A percentile compares a stretch with the other conserved stretches of the same genome.
Evolutionary conservation across 768 basidiomycete genomes (phyloP).

Genomic region (Zangia roseola): DNA sequence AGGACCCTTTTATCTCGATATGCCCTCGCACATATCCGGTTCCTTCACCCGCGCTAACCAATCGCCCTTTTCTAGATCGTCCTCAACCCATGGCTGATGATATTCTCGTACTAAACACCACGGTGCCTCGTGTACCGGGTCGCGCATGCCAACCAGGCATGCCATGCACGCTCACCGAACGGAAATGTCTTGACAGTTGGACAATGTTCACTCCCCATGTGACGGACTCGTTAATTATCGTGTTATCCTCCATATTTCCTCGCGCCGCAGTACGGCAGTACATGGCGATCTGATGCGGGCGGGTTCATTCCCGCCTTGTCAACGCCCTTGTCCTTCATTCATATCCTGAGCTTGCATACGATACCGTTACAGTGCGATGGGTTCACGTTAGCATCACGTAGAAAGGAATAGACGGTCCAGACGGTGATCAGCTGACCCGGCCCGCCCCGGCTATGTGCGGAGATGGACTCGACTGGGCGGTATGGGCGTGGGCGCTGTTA

Average conservation of each 20-base stretch:
- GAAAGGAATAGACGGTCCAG: no score
- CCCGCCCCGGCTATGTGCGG: no score
- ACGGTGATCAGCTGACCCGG: no score
- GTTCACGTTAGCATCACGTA: no score
- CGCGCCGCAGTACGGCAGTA: no score
- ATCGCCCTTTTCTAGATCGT: slow-evolving; percentile 51
- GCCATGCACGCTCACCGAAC: neutral
- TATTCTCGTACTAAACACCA: slow-evolving; percentile 58
- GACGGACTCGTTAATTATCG: slow-evolving; percentile 18
- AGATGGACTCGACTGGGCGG: no score
- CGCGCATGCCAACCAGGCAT: neutral
- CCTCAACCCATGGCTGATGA: slow-evolving; percentile 88
- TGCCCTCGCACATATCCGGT: neutral
- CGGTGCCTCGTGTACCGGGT: slow-evolving; percentile 5
- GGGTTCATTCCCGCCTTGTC: no score
- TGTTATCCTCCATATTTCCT: slow-evolving; percentile 7
- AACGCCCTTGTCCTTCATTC: no score
- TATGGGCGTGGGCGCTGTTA: no score
- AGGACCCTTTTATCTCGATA: neutral
- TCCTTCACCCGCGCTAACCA: slow-evolving; percentile 14
- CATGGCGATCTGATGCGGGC: no score
- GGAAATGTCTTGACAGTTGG: slow-evolving; percentile 11
- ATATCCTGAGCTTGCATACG: no score
- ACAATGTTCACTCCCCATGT: neutral
- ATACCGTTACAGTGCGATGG: no score